Evolutionary conservation across 345 rosid genomes (phyloP).

Genomic region (Kernera saxatilis): DNA sequence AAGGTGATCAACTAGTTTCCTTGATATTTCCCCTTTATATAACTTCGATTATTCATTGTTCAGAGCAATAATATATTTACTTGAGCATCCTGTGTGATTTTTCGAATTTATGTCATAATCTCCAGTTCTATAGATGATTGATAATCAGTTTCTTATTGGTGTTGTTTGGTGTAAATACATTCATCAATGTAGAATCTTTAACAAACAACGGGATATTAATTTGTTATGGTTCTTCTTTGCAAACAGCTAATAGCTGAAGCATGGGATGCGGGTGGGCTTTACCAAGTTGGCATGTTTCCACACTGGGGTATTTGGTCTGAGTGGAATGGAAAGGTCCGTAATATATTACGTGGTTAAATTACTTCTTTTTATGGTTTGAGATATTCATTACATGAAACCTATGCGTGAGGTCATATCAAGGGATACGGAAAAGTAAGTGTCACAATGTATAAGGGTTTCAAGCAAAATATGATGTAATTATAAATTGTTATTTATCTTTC

Average conservation of each 20-base stretch:
- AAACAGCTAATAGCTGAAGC: slow-evolving; percentile 93
- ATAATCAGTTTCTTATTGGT: background rate
- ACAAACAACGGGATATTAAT: too few species aligned
- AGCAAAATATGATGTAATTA: background rate
- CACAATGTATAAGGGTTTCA: background rate
- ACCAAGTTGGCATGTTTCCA: slow-evolving; percentile 95
- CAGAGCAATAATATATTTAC: background rate
- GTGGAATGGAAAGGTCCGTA: slow-evolving; percentile 96
- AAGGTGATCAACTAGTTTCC: slow-evolving; percentile 49
- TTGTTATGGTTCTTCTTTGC: slow-evolving; percentile 14
- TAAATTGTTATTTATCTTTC: background rate
- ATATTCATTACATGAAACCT: background rate
- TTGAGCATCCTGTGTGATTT: background rate
- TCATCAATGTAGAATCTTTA: background rate
- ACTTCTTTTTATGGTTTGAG: background rate
- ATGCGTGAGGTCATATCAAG: background rate
- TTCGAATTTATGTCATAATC: background rate
- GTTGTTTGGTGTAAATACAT: background rate
- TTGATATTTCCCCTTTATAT: background rate
- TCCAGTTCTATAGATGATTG: background rate
- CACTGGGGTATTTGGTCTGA: slow-evolving; percentile 98
- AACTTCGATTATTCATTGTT: background rate
- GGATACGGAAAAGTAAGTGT: background rate
- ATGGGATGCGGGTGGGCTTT: slow-evolving; percentile 96
- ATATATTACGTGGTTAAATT: background rate